Evolutionary conservation across 805 yeast genomes (phyloP), one percentile per base, ranked within the genome.

Genomic region (Lipomyces yamadae): DNA sequence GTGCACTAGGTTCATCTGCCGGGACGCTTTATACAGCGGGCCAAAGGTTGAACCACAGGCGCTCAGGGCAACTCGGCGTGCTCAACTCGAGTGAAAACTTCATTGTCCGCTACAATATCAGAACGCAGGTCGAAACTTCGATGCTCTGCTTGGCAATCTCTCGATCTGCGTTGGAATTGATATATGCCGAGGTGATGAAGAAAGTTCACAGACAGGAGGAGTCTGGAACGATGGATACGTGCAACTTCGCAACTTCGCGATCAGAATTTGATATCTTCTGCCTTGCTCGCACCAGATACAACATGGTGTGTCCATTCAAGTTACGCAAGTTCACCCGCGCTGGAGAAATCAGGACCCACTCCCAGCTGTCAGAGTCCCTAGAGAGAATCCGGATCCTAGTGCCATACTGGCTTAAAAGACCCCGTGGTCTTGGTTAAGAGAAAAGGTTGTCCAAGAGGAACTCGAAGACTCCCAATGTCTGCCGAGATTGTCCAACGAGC

Each of bases 101-200:
- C 24, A 24, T 24, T 15, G 45, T 39, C 18, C 45, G 45, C 15
- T 39, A 39, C 45, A 15, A 39, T 39, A 39, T 39, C 45, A 39
- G 45, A 39, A 39, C 45, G 11, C 45, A 39, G 45, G n/a, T 13
- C 45, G 45, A 39, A 39, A 35, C 39, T 7, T 35, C 39, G 45
- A 39, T 39, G 45, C 45, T 39, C 45, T 50, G 54, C 32, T 24
- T 32, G 10, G 54, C 54, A 50, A 50, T 50, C 29, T 50, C 54
- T 29, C 54, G 54, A 50, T 50, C 54, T 50, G 32, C 54, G 29
- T 29, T 18, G 54, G 54, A 50, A 8, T 24, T 50, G 54, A 8
- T 50, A 6, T 13, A 50, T 50, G 54, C 54, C 29, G 54, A 50
- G 11, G 54, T 50, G 24, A 29, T 50, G 54, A 50, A 50, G 54